phyloP scores from a whole-genome alignment of 2,329 filamentous ascomycete genomes.

The Sphaerulina populicola region DNA sequence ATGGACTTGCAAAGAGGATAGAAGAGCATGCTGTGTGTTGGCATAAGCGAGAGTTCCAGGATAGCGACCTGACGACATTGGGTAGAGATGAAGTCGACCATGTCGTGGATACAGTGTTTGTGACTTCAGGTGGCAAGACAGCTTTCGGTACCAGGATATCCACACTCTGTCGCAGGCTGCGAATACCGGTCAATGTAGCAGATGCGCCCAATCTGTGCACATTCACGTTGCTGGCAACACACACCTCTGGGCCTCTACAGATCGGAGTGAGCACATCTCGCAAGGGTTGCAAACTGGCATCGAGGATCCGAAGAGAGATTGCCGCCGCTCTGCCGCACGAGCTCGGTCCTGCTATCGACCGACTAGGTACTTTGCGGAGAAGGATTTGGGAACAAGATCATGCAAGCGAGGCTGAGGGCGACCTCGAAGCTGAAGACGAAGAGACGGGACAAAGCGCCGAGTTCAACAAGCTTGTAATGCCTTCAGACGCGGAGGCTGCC shows the following conservation, averaged over 20 bases:
- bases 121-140: constrained; percentile 54
- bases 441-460: constrained; percentile 65
- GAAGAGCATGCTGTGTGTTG: constrained; percentile 59
- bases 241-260: constrained; percentile 84
- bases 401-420: constrained; percentile 41
- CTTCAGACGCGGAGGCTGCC: constrained; percentile 62
- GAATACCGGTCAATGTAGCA: constrained; percentile 88
- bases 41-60: constrained; percentile 58
- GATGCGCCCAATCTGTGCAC: constrained; percentile 81
- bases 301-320: constrained; percentile 80
- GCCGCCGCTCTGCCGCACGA: constrained; percentile 66
- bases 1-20: constrained; percentile 54
- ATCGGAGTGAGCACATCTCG: constrained; percentile 94
- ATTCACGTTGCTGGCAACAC: constrained; percentile 80
- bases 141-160: constrained; percentile 56
- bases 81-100: constrained; percentile 70
- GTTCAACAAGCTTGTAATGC: constrained; percentile 75
- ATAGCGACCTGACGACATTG: constrained; percentile 62
- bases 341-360: constrained; percentile 67
- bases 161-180: constrained; percentile 62
- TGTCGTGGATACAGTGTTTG: constrained; percentile 87
- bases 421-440: constrained; percentile 46
- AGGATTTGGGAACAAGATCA: constrained; percentile 69
- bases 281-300: constrained; percentile 85
- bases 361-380: constrained; percentile 64